Conservation (phyloP, 2,329 filamentous ascomycete species). For the Phaeosphaeria sp. region DNA sequence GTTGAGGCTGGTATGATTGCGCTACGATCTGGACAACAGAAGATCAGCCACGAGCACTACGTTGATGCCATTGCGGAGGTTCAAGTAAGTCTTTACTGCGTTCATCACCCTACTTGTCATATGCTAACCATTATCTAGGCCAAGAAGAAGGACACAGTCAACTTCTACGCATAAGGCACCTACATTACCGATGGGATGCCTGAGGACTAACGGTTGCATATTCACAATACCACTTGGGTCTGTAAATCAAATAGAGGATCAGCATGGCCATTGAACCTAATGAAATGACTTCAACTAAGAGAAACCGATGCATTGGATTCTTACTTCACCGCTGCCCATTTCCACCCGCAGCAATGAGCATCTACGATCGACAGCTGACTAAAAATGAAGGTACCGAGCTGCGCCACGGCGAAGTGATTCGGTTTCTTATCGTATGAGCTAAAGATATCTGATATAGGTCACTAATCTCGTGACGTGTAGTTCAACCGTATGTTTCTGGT, state of each 20-base stretch:
- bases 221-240: constrained; percentile 24
- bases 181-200: constrained; percentile 12
- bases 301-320: neutral
- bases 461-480: neutral
- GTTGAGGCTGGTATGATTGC: constrained; percentile 99
- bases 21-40: constrained; percentile 88
- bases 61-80: constrained; percentile 98
- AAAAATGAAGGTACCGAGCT: neutral
- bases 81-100: constrained; percentile 58
- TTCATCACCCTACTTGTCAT: neutral
- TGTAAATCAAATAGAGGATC: constrained; percentile 45
- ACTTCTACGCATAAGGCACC: constrained; percentile 48
- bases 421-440: neutral
- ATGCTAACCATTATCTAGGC: constrained; percentile 44
- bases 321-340: neutral
- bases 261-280: constrained; percentile 22
- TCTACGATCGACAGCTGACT: neutral
- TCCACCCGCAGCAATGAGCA: neutral
- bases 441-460: neutral
- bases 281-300: constrained; percentile 3
- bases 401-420: neutral
- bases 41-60: constrained; percentile 98
- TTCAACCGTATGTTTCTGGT: neutral
- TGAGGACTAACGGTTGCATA: constrained; percentile 24
- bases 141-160: constrained; percentile 85